Conservation (phyloP, 345 rosid species). For the Eutrema japonicum region DNA sequence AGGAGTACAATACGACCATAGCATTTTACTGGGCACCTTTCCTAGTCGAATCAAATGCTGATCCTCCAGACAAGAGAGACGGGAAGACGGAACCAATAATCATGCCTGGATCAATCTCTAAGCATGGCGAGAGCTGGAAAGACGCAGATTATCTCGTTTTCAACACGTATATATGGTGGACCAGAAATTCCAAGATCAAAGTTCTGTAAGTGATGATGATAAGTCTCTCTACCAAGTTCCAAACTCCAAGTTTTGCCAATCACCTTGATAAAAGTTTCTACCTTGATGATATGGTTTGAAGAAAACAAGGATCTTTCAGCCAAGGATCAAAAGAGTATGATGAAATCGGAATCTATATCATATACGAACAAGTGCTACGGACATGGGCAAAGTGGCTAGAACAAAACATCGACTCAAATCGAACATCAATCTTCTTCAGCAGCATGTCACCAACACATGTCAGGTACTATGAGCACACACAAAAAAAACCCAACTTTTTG, state of each 20-base stretch:
- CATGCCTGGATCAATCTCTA: conserved; percentile 59
- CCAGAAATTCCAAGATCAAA: conserved; percentile 51
- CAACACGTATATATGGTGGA: conserved; percentile 77
- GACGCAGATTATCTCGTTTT: conserved; percentile 58
- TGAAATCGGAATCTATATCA: conserved; percentile 51
- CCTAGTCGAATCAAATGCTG: conserved; percentile 66
- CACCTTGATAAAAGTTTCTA: not conserved
- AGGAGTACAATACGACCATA: conserved; percentile 65
- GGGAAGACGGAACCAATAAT: conserved; percentile 51
- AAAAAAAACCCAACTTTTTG: not conserved
- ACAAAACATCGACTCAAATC: conserved; percentile 60
- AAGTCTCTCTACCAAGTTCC: conserved; percentile 23
- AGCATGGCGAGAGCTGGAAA: conserved; percentile 64
- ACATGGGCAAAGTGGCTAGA: conserved; percentile 81
- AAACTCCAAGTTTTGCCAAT: not conserved
- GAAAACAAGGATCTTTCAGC: conserved; percentile 63
- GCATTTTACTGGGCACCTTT: conserved; percentile 77
- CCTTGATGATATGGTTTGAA: conserved; percentile 20
- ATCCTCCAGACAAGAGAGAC: conserved; percentile 56
- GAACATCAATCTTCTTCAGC: conserved; percentile 71
- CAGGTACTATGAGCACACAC: conserved; percentile 44
- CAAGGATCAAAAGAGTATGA: conserved; percentile 58
- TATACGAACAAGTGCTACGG: conserved; percentile 58
- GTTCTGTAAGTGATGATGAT: conserved; percentile 50
- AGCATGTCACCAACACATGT: conserved; percentile 81